phyloP scores from a whole-genome alignment of 352 stramenopile species.

The Pythium inflatum region DNA sequence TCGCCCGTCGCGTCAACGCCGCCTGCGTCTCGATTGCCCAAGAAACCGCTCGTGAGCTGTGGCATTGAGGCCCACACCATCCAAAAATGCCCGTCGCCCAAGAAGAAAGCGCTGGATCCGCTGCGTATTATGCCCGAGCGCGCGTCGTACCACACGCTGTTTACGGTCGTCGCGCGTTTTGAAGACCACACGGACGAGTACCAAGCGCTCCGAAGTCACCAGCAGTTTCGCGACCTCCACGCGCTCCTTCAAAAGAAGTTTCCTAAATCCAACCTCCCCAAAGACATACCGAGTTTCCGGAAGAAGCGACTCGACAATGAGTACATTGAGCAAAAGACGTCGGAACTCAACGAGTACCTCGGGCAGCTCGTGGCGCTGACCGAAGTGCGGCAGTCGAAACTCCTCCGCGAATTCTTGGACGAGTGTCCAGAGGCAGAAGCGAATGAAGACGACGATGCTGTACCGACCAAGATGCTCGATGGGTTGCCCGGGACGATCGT shows the following conservation, averaged over 20 bases:
- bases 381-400: conserved; percentile 58
- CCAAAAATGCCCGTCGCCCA: conserved; percentile 60
- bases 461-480: conserved; percentile 55
- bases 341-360: conserved; percentile 65
- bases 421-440: conserved; percentile 54
- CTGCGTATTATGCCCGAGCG: conserved; percentile 69
- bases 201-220: conserved; percentile 67
- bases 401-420: conserved; percentile 66
- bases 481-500: conserved; percentile 65
- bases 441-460: conserved; percentile 58
- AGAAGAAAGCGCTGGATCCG: conserved; percentile 75
- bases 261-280: conserved; percentile 65
- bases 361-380: conserved; percentile 51
- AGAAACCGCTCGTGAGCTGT: conserved; percentile 36
- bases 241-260: conserved; percentile 76
- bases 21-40: conserved; percentile 13
- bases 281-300: conserved; percentile 64
- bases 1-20: neutral
- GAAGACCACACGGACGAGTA: conserved; percentile 44
- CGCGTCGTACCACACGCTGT: conserved; percentile 56
- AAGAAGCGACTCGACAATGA: conserved; percentile 75
- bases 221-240: conserved; percentile 66
- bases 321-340: conserved; percentile 77
- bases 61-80: conserved; percentile 68
- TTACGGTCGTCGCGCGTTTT: conserved; percentile 60